Evolutionary conservation across 2,329 filamentous ascomycete species (phyloP).

Genomic region (Exophiala calicioides): DNA sequence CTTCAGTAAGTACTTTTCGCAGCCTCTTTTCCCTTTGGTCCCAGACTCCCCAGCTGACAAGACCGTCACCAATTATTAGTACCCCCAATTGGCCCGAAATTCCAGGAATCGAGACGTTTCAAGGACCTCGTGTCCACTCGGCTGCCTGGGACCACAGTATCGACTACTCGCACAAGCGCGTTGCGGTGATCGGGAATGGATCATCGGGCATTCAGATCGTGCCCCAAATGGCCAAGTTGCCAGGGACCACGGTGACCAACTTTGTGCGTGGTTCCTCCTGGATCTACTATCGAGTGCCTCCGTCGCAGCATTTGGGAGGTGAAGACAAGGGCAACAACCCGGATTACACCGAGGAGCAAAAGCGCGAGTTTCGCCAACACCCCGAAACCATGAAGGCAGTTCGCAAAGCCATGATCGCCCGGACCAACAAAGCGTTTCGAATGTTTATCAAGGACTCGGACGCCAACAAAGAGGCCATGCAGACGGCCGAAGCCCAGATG

Average conservation of each 20-base stretch:
- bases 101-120: constrained; percentile 31
- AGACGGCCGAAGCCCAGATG: constrained; percentile 23
- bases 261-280: constrained; percentile 39
- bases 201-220: constrained; percentile 44
- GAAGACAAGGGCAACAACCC: constrained; percentile 32
- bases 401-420: constrained; percentile 36
- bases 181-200: constrained; percentile 37
- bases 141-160: constrained; percentile 34
- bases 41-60: constrained; percentile 1
- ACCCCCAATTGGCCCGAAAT: constrained; percentile 37
- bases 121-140: constrained; percentile 33
- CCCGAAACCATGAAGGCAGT: constrained; percentile 36
- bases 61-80: not conserved
- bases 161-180: constrained; percentile 31
- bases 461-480: constrained; percentile 23
- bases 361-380: constrained; percentile 34
- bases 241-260: constrained; percentile 33
- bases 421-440: constrained; percentile 26
- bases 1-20: constrained; percentile 31
- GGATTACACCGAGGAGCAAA: constrained; percentile 34
- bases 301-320: constrained; percentile 25
- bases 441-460: constrained; percentile 22
- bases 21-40: no score
- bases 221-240: constrained; percentile 29
- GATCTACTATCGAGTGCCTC: no score